Conservation (phyloP, 352 stramenopile genomes). For the Peronosclerospora sorghi region DNA sequence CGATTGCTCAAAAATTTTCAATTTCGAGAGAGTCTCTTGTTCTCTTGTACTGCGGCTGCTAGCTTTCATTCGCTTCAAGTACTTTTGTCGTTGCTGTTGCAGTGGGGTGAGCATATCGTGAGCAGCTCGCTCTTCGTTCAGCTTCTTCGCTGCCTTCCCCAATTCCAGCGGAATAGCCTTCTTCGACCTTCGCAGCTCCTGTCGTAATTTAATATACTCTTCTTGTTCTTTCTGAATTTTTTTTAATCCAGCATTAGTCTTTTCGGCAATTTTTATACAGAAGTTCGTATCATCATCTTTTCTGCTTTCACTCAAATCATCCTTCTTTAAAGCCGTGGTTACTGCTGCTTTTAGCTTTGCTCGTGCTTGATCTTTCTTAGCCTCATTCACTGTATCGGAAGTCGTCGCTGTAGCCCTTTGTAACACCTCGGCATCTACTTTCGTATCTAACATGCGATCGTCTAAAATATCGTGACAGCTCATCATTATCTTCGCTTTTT, state of each 20-base stretch:
- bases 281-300: constrained; percentile 7
- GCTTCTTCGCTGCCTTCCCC: constrained; percentile 44
- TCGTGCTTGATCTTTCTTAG: constrained; percentile 28
- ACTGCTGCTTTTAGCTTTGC: constrained; percentile 39
- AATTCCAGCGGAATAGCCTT: constrained; percentile 49
- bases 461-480: constrained; percentile 65
- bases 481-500: constrained; percentile 52
- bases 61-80: constrained; percentile 49
- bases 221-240: constrained; percentile 26
- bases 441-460: constrained; percentile 46
- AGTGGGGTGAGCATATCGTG: constrained; percentile 69
- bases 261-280: constrained; percentile 1
- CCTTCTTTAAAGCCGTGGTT: constrained; percentile 13
- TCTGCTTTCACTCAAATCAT: constrained; percentile 11
- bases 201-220: constrained; percentile 55
- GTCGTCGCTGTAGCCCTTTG: constrained; percentile 38
- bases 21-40: constrained; percentile 55
- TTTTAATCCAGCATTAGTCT: constrained; percentile 2
- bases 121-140: constrained; percentile 38
- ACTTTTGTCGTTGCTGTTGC: constrained; percentile 67
- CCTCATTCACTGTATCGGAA: constrained; percentile 3
- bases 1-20: constrained; percentile 52
- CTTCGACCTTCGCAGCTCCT: constrained; percentile 52
- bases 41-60: constrained; percentile 40
- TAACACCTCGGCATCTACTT: constrained; percentile 48